phyloP scores from a whole-genome alignment of 805 yeast genomes.

The Candida boleticola region DNA sequence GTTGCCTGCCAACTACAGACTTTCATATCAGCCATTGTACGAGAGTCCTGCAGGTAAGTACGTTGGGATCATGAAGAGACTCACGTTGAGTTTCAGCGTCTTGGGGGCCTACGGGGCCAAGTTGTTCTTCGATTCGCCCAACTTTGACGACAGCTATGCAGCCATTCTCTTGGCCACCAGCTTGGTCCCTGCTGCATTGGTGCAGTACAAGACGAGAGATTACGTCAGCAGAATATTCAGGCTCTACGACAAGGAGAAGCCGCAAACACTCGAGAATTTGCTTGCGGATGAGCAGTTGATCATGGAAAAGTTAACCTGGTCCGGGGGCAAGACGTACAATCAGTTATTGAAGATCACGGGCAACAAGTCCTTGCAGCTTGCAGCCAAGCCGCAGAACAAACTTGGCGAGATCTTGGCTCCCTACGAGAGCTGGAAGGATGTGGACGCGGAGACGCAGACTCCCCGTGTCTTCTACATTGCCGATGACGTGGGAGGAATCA shows the following conservation, averaged over 20 bases:
- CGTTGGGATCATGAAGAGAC: conserved; percentile 60
- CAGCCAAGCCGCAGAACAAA: conserved; percentile 17
- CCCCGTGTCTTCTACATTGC: conserved; percentile 52
- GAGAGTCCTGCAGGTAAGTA: conserved; percentile 61
- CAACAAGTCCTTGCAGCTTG: conserved; percentile 36
- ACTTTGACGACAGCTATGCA: conserved; percentile 51
- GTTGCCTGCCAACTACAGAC: conserved; percentile 51
- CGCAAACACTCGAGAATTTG: conserved; percentile 65
- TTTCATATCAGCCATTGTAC: conserved; percentile 63
- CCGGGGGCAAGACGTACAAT: conserved; percentile 67
- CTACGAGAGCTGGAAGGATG: conserved; percentile 38
- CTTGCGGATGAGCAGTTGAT: conserved; percentile 61
- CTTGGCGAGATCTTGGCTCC: conserved; percentile 16
- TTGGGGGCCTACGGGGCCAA: conserved; percentile 65
- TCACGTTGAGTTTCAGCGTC: conserved; percentile 59
- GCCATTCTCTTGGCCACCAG: conserved; percentile 42
- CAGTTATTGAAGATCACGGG: conserved; percentile 50
- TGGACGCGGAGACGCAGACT: conserved; percentile 30
- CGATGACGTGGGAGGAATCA: conserved; percentile 76
- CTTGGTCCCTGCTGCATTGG: conserved; percentile 55
- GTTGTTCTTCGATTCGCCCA: conserved; percentile 51
- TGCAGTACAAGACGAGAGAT: conserved; percentile 54
- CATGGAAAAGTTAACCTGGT: conserved; percentile 62
- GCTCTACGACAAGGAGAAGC: conserved; percentile 58
- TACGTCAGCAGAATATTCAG: conserved; percentile 73